Percentiles rank a stretch among this genome's conserved stretches.
These are phyloP conservation scores for Debaryomyces subglobosus DNA, from an alignment of 1,139 yeast genomes.

Conservation along the genomic window DNA sequence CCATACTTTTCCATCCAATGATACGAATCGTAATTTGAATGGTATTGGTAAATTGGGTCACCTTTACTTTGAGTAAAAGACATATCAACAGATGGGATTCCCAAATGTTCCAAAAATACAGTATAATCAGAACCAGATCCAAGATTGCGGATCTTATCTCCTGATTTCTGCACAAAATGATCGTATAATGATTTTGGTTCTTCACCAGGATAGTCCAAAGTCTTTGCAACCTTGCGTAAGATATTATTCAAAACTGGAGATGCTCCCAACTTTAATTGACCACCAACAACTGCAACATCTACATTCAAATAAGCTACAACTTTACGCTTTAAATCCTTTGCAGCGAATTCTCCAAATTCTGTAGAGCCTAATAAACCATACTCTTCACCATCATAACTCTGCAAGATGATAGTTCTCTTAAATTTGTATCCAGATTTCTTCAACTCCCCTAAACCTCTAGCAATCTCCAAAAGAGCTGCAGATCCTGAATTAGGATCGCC, in stretches of 20 bases:
- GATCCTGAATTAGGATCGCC: constrained; percentile 54
- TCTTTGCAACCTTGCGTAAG: constrained; percentile 35
- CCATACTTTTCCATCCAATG: constrained; percentile 58
- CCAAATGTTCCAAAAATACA: constrained; percentile 51
- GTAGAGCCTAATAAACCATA: constrained; percentile 52
- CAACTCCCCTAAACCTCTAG: constrained; percentile 52
- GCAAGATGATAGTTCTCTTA: constrained; percentile 43
- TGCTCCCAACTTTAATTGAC: constrained; percentile 34
- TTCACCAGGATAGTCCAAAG: constrained; percentile 50
- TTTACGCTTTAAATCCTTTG: constrained; percentile 35
- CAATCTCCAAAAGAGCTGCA: constrained; percentile 45
- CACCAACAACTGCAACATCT: constrained; percentile 45
- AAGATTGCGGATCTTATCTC: constrained; percentile 36
- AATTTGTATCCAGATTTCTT: constrained; percentile 42
- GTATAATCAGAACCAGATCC: constrained; percentile 54
- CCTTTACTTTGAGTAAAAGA: constrained; percentile 33
- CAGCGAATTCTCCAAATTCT: constrained; percentile 48
- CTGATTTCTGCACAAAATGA: constrained; percentile 51
- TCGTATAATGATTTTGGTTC: constrained; percentile 54
- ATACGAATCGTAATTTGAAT: constrained; percentile 62
- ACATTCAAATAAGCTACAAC: constrained; percentile 50
- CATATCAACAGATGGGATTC: constrained; percentile 46
- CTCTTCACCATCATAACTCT: constrained; percentile 52
- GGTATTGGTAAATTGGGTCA: constrained; percentile 56
- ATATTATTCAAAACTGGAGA: constrained; percentile 43